Evolutionary conservation across 805 yeast species (phyloP).

Genomic region (Schwanniomyces sp.): DNA sequence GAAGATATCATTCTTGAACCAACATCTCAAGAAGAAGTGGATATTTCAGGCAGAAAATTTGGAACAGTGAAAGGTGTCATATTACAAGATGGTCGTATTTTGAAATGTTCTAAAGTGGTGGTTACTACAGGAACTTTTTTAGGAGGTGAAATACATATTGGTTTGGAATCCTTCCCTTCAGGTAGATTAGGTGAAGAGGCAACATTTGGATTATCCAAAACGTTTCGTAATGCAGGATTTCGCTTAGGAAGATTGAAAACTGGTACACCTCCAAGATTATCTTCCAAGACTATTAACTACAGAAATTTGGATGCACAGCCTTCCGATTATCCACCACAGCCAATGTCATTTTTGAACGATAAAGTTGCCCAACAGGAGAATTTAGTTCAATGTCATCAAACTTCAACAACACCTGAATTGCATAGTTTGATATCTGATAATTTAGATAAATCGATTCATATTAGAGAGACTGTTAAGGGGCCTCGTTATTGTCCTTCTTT

Average conservation of each 20-base stretch:
- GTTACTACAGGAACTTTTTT: conserved; percentile 95
- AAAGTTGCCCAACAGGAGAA: conserved; percentile 54
- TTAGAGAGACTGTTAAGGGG: conserved; percentile 90
- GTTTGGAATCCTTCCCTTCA: conserved; percentile 75
- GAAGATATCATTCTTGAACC: conserved; percentile 75
- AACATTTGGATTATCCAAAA: conserved; percentile 82
- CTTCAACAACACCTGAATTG: conserved; percentile 72
- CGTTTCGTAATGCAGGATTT: conserved; percentile 77
- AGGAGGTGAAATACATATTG: conserved; percentile 93
- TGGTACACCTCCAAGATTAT: conserved; percentile 94
- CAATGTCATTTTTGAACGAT: conserved; percentile 85
- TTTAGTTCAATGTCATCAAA: conserved; percentile 72
- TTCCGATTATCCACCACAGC: conserved; percentile 83
- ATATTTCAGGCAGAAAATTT: conserved; percentile 36
- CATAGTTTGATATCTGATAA: conserved; percentile 71
- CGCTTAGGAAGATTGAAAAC: conserved; percentile 87
- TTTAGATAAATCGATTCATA: conserved; percentile 82
- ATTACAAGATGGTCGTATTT: conserved; percentile 61
- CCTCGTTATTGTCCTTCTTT: conserved; percentile 98
- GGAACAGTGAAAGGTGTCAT: conserved; percentile 70
- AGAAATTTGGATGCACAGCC: conserved; percentile 60
- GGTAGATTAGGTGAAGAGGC: conserved; percentile 95
- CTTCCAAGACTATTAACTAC: conserved; percentile 70
- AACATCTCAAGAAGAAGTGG: conserved; percentile 12
- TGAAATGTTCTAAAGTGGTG: conserved; percentile 68